These are phyloP conservation scores for Brassica nigra DNA, from an alignment of 345 rosid species.

Conservation along the genomic window DNA sequence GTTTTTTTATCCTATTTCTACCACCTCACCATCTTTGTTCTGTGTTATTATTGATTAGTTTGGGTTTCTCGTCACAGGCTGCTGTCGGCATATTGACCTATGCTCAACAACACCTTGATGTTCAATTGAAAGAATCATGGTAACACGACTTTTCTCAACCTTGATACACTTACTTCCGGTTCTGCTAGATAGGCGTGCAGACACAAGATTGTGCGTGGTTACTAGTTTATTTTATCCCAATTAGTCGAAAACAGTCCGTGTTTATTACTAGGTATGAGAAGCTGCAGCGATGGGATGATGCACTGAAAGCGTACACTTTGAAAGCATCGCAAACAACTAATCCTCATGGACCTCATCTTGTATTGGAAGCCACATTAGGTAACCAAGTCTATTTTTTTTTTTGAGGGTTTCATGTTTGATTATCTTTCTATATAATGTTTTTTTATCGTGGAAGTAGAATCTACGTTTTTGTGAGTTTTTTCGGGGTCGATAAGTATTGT, in stretches of 20 bases:
- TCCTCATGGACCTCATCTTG: constrained; percentile 73
- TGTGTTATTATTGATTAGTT: constrained; percentile 28
- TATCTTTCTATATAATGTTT: background rate
- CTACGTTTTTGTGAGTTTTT: constrained; percentile 12
- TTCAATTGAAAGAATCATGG: constrained; percentile 98
- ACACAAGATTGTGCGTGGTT: constrained; percentile 15
- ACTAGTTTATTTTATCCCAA: constrained; percentile 22
- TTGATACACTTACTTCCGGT: constrained; percentile 15
- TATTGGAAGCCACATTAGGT: constrained; percentile 86
- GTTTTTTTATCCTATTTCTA: constrained; percentile 3
- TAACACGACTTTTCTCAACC: constrained; percentile 40
- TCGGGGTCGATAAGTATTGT: constrained; percentile 16
- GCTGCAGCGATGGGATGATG: constrained; percentile 99
- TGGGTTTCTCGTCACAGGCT: constrained; percentile 55
- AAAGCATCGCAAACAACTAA: constrained; percentile 80
- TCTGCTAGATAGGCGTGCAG: constrained; percentile 8
- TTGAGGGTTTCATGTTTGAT: background rate
- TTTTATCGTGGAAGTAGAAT: background rate
- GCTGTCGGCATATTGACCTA: constrained; percentile 97
- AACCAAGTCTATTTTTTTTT: constrained; percentile 7
- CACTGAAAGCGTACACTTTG: constrained; percentile 88
- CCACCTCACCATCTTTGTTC: constrained; percentile 19
- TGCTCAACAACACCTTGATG: constrained; percentile 89
- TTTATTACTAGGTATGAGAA: constrained; percentile 82
- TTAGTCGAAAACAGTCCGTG: constrained; percentile 14